Conservation (phyloP, 2,329 filamentous ascomycete species). For the Fusarium kyushuense region DNA sequence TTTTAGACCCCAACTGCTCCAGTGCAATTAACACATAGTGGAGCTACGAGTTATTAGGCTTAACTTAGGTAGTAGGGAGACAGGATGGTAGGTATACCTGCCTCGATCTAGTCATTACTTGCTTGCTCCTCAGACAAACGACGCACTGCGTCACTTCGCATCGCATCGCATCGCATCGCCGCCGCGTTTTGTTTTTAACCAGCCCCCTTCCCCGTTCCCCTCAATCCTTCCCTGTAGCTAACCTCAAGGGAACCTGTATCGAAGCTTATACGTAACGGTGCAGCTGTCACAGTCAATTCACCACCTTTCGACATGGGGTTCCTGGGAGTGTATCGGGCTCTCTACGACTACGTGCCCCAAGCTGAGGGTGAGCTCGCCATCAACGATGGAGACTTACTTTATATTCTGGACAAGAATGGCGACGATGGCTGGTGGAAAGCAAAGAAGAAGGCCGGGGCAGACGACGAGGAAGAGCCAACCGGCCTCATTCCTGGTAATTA, state of each 20-base stretch:
- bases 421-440: conserved; percentile 94
- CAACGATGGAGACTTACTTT: conserved; percentile 87
- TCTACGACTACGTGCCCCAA: conserved; percentile 94
- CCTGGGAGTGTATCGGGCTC: conserved; percentile 86
- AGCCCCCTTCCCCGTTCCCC: conserved; percentile 1
- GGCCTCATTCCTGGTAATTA: conserved; percentile 96
- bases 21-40: conserved; percentile 15
- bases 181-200: conserved; percentile 27
- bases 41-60: conserved; percentile 8
- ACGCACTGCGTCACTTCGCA: conserved; percentile 50
- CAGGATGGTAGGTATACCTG: conserved; percentile 38
- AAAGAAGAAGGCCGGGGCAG: conserved; percentile 86
- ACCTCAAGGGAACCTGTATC: conserved; percentile 20
- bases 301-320: conserved; percentile 77
- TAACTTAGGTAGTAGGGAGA: conserved; percentile 40
- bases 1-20: conserved; percentile 1
- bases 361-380: conserved; percentile 87
- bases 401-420: conserved; percentile 83
- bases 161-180: conserved; percentile 37
- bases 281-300: conserved; percentile 38
- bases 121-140: conserved; percentile 48
- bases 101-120: conserved; percentile 32
- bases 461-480: conserved; percentile 91
- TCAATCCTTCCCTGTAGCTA: conserved; percentile 14
- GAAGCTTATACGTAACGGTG: conserved; percentile 38